These are phyloP conservation scores for Coemansia biformis DNA, from an alignment of 192 early-diverging fungal genomes.

Conservation along the genomic window DNA sequence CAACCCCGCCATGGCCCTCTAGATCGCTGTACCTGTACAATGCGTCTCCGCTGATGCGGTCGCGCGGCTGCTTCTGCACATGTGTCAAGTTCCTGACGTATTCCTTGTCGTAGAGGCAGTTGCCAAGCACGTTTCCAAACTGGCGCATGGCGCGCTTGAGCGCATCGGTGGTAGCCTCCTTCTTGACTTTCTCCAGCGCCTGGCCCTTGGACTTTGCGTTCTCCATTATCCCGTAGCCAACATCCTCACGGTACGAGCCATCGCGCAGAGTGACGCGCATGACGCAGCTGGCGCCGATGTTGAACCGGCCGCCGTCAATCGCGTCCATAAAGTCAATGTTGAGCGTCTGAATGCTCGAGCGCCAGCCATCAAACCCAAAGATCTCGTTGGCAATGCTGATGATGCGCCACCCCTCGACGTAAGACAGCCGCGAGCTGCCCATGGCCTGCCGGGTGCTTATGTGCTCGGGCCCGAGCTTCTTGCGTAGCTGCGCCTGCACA, in stretches of 20 bases:
- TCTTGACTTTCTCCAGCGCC: constrained; percentile 88
- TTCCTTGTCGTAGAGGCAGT: constrained; percentile 83
- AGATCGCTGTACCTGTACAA: constrained; percentile 35
- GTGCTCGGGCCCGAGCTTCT: constrained; percentile 66
- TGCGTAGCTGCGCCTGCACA: constrained; percentile 42
- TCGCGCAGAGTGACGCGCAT: constrained; percentile 81
- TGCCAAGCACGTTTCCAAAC: constrained; percentile 84
- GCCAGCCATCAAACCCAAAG: constrained; percentile 97
- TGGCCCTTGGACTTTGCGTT: constrained; percentile 66
- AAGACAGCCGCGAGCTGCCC: constrained; percentile 64
- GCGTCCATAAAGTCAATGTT: constrained; percentile 69
- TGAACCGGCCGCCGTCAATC: constrained; percentile 52
- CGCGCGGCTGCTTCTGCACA: constrained; percentile 36
- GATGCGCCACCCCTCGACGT: constrained; percentile 77
- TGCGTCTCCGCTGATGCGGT: constrained; percentile 14
- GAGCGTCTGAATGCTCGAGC: constrained; percentile 62
- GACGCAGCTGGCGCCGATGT: constrained; percentile 67
- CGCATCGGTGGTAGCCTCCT: constrained; percentile 87
- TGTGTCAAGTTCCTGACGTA: constrained; percentile 46
- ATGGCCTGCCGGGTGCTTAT: constrained; percentile 62
- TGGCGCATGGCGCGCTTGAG: constrained; percentile 78
- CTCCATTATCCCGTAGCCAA: constrained; percentile 81
- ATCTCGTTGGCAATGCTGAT: constrained; percentile 86
- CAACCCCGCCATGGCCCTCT: constrained; percentile 2
- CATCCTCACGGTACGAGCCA: constrained; percentile 83